phyloP scores from a whole-genome alignment of 2,329 filamentous ascomycete genomes.

The Chaetothyriales sp. region DNA sequence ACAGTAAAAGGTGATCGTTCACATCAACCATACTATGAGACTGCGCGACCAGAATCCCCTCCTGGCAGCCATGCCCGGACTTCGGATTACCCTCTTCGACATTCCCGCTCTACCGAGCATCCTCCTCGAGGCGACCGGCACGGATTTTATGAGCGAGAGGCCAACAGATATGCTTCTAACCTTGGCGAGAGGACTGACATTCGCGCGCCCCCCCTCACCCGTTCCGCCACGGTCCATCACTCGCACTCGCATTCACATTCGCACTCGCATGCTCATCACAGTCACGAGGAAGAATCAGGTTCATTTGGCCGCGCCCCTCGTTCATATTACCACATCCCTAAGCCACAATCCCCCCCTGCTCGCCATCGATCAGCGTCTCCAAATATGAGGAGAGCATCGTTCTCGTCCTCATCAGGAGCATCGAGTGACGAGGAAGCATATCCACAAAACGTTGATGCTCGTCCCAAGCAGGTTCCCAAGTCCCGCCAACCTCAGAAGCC shows the following conservation, averaged over 20 bases:
- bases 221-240: slow-evolving; percentile 39
- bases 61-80: slow-evolving; percentile 9
- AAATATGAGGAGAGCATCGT: slow-evolving; percentile 17
- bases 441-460: not conserved
- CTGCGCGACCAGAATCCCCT: slow-evolving; percentile 5
- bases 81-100: slow-evolving; percentile 25
- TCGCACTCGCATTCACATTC: slow-evolving; percentile 18
- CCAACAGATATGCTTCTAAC: slow-evolving; percentile 39
- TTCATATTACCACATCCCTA: slow-evolving; percentile 22
- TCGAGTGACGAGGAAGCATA: not conserved
- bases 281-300: slow-evolving; percentile 13
- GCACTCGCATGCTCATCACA: slow-evolving; percentile 23
- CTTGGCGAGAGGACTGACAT: slow-evolving; percentile 44
- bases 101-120: slow-evolving; percentile 21
- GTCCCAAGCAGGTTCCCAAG: not conserved
- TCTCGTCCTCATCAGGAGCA: not conserved
- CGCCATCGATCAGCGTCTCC: slow-evolving; percentile 32
- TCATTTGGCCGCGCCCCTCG: slow-evolving; percentile 24
- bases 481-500: not conserved
- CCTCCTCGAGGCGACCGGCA: slow-evolving; percentile 22
- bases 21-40: slow-evolving; percentile 7
- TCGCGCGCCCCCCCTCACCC: slow-evolving; percentile 34
- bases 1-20: slow-evolving; percentile 17
- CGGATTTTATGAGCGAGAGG: slow-evolving; percentile 33
- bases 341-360: slow-evolving; percentile 8